phyloP scores from a whole-genome alignment of 495 filamentous ascomycete genomes.

The Aspergillus egyptiacus region DNA sequence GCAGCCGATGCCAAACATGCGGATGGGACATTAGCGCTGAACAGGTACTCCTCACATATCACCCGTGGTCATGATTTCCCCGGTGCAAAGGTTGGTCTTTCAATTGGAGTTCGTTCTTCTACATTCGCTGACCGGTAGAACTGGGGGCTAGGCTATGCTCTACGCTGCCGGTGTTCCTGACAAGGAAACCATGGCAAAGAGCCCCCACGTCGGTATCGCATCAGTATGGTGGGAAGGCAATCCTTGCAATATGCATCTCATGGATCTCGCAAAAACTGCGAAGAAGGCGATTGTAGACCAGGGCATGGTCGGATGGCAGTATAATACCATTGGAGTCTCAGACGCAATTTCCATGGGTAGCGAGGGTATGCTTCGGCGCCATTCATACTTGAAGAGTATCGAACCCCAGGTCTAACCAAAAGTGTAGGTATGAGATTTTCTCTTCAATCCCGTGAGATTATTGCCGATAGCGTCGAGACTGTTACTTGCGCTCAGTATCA shows the following conservation, averaged over 20 bases:
- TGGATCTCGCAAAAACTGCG: constrained; percentile 83
- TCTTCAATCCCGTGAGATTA: constrained; percentile 90
- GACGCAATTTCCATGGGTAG: constrained; percentile 97
- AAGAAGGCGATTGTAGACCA: constrained; percentile 76
- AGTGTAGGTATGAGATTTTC: constrained; percentile 86
- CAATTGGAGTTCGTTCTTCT: not conserved
- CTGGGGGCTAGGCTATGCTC: constrained; percentile 77
- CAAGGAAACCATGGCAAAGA: constrained; percentile 77
- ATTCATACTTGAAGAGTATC: not conserved
- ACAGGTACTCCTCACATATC: constrained; percentile 64
- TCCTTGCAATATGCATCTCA: constrained; percentile 72
- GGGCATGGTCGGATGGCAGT: constrained; percentile 88
- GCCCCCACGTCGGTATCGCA: constrained; percentile 82
- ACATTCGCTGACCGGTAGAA: not conserved
- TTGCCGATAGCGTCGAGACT: constrained; percentile 91
- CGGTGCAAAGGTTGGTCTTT: constrained; percentile 66
- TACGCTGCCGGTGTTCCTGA: constrained; percentile 89
- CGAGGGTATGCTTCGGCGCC: constrained; percentile 57
- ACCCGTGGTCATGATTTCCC: constrained; percentile 87
- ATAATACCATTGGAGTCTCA: constrained; percentile 89
- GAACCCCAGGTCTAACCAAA: not conserved
- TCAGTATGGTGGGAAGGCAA: constrained; percentile 99
- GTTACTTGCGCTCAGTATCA: constrained; percentile 84
- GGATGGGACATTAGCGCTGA: constrained; percentile 60
- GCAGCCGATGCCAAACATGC: constrained; percentile 49